phyloP scores from a whole-genome alignment of 192 early-diverging fungal genomes.

The Coemansia sp. region DNA sequence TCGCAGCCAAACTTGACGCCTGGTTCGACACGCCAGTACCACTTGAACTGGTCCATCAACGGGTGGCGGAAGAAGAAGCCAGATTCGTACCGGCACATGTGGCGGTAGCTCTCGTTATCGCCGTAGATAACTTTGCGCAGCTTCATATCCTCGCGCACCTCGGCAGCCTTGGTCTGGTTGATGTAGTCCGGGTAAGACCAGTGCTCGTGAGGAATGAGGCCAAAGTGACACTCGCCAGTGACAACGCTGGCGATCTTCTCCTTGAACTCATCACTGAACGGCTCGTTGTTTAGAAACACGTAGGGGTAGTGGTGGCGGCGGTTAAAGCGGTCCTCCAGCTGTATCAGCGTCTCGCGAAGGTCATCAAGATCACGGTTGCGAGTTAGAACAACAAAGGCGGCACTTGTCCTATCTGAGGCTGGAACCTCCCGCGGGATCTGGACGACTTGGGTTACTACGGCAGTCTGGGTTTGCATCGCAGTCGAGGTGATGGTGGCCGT shows the following conservation, averaged over 20 bases:
- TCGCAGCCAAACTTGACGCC: constrained; percentile 47
- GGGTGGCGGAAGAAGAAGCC: constrained; percentile 43
- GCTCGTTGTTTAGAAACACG: constrained; percentile 74
- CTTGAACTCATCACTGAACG: constrained; percentile 69
- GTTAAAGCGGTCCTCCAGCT: constrained; percentile 75
- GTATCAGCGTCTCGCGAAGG: constrained; percentile 53
- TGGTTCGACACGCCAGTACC: constrained; percentile 54
- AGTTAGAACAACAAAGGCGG: constrained; percentile 62
- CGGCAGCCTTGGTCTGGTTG: constrained; percentile 21
- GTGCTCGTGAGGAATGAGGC: constrained; percentile 23
- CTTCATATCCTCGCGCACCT: constrained; percentile 24
- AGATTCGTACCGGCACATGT: constrained; percentile 43
- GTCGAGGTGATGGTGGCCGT: constrained; percentile 22
- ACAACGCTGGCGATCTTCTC: constrained; percentile 37
- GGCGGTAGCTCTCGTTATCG: constrained; percentile 19
- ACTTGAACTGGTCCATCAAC: constrained; percentile 34
- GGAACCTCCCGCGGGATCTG: constrained; percentile 45
- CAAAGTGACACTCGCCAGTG: constrained; percentile 30
- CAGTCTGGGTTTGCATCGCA: constrained; percentile 10
- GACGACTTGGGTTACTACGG: constrained; percentile 17
- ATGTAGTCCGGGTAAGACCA: constrained; percentile 51
- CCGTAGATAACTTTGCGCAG: constrained; percentile 41
- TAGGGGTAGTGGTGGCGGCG: constrained; percentile 74
- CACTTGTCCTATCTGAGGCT: constrained; percentile 44
- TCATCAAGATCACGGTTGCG: constrained; percentile 63